Conservation (phyloP, 176 grass and related monocot species). For the Aegilops tauschii region DNA sequence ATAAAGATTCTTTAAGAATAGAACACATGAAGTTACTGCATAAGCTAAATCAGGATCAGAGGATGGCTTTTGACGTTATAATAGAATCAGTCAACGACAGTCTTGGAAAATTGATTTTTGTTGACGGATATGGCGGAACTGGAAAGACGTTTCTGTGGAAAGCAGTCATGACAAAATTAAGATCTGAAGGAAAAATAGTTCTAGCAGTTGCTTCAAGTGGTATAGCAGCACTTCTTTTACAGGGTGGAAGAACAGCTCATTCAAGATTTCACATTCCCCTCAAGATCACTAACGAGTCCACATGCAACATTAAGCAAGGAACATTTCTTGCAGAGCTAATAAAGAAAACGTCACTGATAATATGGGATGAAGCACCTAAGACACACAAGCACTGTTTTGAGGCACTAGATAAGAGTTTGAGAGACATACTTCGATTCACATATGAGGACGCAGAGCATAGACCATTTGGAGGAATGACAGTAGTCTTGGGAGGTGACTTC, state of each 20-base stretch:
- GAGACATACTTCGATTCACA: too few relatives aligned
- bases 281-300: not conserved
- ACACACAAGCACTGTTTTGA: too few relatives aligned
- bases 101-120: not conserved
- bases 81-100: not conserved
- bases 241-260: not conserved
- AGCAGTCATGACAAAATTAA: not conserved
- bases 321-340: too few relatives aligned
- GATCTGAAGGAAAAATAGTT: not conserved
- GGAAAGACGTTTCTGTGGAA: slow-evolving; percentile 6
- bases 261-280: not conserved
- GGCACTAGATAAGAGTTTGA: too few relatives aligned
- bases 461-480: too few relatives aligned
- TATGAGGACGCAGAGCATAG: too few relatives aligned
- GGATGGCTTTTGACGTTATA: not conserved
- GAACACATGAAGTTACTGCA: not conserved
- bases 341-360: too few relatives aligned
- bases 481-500: too few relatives aligned
- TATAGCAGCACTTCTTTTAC: not conserved
- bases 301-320: too few relatives aligned
- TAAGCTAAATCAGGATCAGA: slow-evolving; percentile 5
- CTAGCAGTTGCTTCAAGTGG: not conserved
- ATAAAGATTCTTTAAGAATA: not conserved
- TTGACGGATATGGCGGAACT: not conserved
- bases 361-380: too few relatives aligned